phyloP scores from a whole-genome alignment of 805 yeast genomes.

The Brettanomyces naardenensis region DNA sequence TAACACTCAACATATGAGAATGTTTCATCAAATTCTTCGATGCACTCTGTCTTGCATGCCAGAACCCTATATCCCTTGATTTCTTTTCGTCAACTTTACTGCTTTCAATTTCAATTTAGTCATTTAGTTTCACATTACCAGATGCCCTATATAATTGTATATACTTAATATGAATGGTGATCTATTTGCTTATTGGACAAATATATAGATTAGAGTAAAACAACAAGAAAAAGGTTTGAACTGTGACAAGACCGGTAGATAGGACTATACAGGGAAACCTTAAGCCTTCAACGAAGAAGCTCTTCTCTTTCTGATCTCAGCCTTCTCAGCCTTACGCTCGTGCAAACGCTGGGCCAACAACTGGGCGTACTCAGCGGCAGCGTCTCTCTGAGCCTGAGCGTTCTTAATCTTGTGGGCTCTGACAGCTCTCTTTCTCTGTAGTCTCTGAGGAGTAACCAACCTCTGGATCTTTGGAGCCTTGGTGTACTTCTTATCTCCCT shows the following conservation, averaged over 20 bases:
- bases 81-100: too few species aligned
- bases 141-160: too few species aligned
- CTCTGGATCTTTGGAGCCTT: slow-evolving; percentile 99
- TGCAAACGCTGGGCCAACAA: slow-evolving; percentile 96
- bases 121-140: too few species aligned
- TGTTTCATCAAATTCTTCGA: not conserved
- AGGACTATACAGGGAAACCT: not conserved
- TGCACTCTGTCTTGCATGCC: too few species aligned
- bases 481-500: slow-evolving; percentile 97
- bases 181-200: slow-evolving; percentile 3
- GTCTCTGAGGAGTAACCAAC: slow-evolving; percentile 96
- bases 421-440: slow-evolving; percentile 98
- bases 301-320: slow-evolving; percentile 99
- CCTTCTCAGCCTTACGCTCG: slow-evolving; percentile 97
- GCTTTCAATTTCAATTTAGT: too few species aligned
- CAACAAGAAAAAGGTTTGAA: slow-evolving; percentile 1
- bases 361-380: slow-evolving; percentile 99
- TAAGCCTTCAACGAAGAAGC: slow-evolving; percentile 94
- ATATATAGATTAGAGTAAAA: slow-evolving; percentile 4
- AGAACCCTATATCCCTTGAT: too few species aligned
- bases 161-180: too few species aligned
- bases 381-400: slow-evolving; percentile 99
- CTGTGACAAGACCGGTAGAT: not conserved
- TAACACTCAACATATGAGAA: not conserved
- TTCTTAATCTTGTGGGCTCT: slow-evolving; percentile 88